A percentile compares a stretch with the other conserved stretches of the same genome.
phyloP scores from a whole-genome alignment of 805 yeast genomes.

The Candida fluviatilis region DNA sequence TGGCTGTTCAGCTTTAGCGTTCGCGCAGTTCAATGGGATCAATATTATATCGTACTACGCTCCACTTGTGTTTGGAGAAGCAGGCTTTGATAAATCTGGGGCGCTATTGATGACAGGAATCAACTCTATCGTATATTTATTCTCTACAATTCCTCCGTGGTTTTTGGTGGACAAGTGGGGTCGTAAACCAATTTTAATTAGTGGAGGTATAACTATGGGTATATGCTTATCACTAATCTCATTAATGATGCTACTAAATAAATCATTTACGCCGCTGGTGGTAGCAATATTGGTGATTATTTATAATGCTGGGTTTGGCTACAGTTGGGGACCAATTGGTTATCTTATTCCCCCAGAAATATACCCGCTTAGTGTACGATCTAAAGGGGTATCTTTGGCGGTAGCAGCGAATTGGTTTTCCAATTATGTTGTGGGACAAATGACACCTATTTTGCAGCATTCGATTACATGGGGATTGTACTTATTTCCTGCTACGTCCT shows the following conservation, averaged over 20 bases:
- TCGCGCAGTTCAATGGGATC: slow-evolving; percentile 51
- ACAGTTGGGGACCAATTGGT: slow-evolving; percentile 45
- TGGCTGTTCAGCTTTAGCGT: slow-evolving; percentile 41
- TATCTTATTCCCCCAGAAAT: slow-evolving; percentile 43
- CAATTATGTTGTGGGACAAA: slow-evolving; percentile 42
- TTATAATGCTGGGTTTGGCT: slow-evolving; percentile 42
- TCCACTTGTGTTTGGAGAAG: slow-evolving; percentile 48
- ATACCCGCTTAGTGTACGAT: slow-evolving; percentile 38
- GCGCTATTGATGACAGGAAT: slow-evolving; percentile 44
- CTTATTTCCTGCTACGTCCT: slow-evolving; percentile 36
- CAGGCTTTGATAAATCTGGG: slow-evolving; percentile 39
- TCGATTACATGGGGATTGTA: slow-evolving; percentile 39
- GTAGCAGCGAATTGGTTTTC: slow-evolving; percentile 45
- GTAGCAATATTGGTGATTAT: slow-evolving; percentile 39
- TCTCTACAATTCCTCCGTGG: slow-evolving; percentile 43
- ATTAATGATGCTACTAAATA: slow-evolving; percentile 28
- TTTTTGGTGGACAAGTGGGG: slow-evolving; percentile 45
- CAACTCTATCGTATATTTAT: slow-evolving; percentile 35
- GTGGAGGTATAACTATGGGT: slow-evolving; percentile 39
- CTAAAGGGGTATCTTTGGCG: slow-evolving; percentile 42
- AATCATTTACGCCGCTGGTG: slow-evolving; percentile 29
- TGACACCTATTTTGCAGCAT: slow-evolving; percentile 40
- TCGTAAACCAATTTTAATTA: slow-evolving; percentile 39
- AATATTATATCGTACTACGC: slow-evolving; percentile 58
- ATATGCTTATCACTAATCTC: slow-evolving; percentile 31